phyloP scores from a whole-genome alignment of 495 filamentous ascomycete genomes.

The Thermochaetoides thermophila region DNA sequence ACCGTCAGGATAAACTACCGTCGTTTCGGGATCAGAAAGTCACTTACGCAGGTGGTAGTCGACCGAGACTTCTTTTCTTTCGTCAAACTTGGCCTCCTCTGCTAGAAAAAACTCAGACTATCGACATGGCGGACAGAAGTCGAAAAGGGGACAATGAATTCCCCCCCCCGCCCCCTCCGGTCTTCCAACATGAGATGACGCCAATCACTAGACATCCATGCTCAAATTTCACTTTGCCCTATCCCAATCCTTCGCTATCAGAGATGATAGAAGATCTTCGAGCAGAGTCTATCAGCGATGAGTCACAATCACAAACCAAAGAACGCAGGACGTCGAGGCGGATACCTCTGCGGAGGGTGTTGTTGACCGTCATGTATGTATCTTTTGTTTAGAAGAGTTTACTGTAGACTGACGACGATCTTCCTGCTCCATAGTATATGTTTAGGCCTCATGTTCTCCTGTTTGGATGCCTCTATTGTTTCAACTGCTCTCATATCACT shows the following conservation, averaged over 20 bases:
- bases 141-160: too few species aligned
- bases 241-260: conserved; percentile 17
- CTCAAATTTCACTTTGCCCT: conserved; percentile 12
- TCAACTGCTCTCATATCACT: conserved; percentile 48
- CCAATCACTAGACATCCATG: neutral
- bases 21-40: too few species aligned
- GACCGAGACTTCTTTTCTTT: too few species aligned
- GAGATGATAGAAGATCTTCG: conserved; percentile 7
- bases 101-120: too few species aligned
- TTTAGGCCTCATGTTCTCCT: conserved; percentile 42
- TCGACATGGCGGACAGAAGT: too few species aligned
- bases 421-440: conserved; percentile 26
- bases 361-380: conserved; percentile 14
- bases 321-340: neutral
- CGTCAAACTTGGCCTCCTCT: too few species aligned
- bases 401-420: neutral
- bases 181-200: too few species aligned
- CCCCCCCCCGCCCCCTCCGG: too few species aligned
- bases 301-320: conserved; percentile 2
- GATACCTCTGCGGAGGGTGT: conserved; percentile 6
- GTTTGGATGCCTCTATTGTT: conserved; percentile 48
- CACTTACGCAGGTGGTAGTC: too few species aligned
- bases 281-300: conserved; percentile 1
- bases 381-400: too few species aligned
- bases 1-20: too few species aligned